Evolutionary conservation across 371 early-diverging fungal species (phyloP), one percentile per base, ranked within the genome.

Genomic region (Rhizopus stolonifer): DNA sequence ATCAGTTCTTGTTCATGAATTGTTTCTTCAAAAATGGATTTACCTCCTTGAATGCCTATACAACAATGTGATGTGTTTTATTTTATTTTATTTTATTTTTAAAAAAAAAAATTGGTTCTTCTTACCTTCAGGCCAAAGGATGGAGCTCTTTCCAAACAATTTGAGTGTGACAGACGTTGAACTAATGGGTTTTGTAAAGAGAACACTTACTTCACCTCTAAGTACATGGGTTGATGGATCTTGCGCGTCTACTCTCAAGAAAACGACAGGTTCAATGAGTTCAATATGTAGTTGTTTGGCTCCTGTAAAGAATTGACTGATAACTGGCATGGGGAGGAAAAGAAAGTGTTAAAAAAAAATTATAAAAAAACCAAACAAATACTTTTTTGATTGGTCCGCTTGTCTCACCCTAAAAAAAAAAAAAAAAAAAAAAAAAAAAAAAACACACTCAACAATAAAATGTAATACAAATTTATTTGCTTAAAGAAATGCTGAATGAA

Each of bases 41-140:
- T 73, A 4, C 63, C 72, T n/a, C 31, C 31, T 29, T 29, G 31
- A 29, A 29, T 4, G 10, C 31, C 31, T 29, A 7, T 7, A 7
- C 10, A 10, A 29, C 4, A 29, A 10, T 10, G 7, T 29, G 31
- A 31, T 45, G 22, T 25, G 18, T 15, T 24, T n/a, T 17, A 29
- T 13, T 23, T 13, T 2, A 4, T 23, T 52, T 21, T 15, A 13
- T 8, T 43, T n/a, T 2, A 17, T 11, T 15, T 25, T 29, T 29
- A 29, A 29, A 29, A 10, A 29, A 29, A 29, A 29, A 29, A 10
- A 29, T 29, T 10, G 10, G 9, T 36, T 5, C 14, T 11, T 11
- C 10, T 5, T 69, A 77, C 78, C 74, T 67, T 78, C 74, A 9
- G 78, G 78, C 78, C 78, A 78, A 6, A 78, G 32, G 19, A 52